phyloP scores from a whole-genome alignment of 2,329 filamentous ascomycete species.

The Aschersonia sp. region DNA sequence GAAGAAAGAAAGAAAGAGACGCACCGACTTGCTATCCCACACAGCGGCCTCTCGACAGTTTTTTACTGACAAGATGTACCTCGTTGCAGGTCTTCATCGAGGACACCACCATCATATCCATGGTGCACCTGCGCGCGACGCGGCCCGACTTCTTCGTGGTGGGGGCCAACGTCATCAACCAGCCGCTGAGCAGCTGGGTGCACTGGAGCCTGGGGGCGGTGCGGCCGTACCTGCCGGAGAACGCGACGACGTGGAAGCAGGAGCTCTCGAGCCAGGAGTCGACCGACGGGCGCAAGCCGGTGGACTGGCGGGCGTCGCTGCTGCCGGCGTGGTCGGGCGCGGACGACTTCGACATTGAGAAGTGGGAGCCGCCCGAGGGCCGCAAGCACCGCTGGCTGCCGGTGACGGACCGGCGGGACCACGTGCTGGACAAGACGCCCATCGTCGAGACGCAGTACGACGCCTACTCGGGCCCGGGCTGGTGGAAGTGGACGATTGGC shows the following conservation, averaged over 20 bases:
- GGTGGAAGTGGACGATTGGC: slow-evolving; percentile 34
- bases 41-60: too few species aligned
- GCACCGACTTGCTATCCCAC: too few species aligned
- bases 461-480: slow-evolving; percentile 23
- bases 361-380: slow-evolving; percentile 20
- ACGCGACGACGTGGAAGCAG: neutral
- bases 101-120: slow-evolving; percentile 29
- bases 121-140: slow-evolving; percentile 30
- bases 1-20: too few species aligned
- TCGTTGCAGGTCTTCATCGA: slow-evolving; percentile 13
- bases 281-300: slow-evolving; percentile 9
- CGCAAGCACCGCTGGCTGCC: slow-evolving; percentile 36
- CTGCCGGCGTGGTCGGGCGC: slow-evolving; percentile 19
- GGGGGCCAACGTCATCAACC: slow-evolving; percentile 32
- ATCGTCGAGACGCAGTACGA: slow-evolving; percentile 33
- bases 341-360: slow-evolving; percentile 13
- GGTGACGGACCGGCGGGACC: slow-evolving; percentile 16
- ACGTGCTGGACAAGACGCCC: slow-evolving; percentile 27
- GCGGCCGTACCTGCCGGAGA: slow-evolving; percentile 37
- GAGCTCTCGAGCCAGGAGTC: slow-evolving; percentile 7
- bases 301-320: slow-evolving; percentile 9
- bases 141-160: slow-evolving; percentile 35
- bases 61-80: neutral
- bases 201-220: slow-evolving; percentile 38
- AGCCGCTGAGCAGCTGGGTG: slow-evolving; percentile 36